Evolutionary conservation across 331 rosid species (phyloP), one percentile per base, ranked within the genome.

Genomic region (Rosa hybrid): DNA sequence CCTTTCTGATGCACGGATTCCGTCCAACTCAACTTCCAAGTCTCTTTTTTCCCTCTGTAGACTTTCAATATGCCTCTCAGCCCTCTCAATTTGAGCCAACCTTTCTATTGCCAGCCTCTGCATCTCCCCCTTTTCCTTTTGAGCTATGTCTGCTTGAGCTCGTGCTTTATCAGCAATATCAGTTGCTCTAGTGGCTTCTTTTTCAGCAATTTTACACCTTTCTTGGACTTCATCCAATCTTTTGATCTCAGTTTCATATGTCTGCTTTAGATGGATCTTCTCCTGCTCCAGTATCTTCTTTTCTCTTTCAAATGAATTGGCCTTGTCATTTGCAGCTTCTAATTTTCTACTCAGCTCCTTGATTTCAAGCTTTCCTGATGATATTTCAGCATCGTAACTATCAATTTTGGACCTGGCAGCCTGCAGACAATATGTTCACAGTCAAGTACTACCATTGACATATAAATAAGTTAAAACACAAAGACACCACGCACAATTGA

Each of bases 61-160:
- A 83, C 72, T 84, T 84, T 93, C 97, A 41, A 90, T 87, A 39
- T 77, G 88, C 90, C 94, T 88, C 76, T 85, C 87, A 57, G 92
- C 89, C 83, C 93, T 88, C 90, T 93, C 98, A 75, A 90, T 83
- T 68, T 77, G 84, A 1, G 97, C 82, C 83, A 83, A 74, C 68
- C 97, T 84, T 81, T 91, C 97, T 86, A 93, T 91, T 64, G 94
- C 93, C 88, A 91, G 78, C 87, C 86, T 90, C 88, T 93, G 94
- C 94, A 91, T 91, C 86, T 91, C 94, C 54, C 87, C 85, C 83
- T 86, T 91, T 77, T 85, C 97, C 76, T 88, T 88, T 68, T 88
- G 92, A 51, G 94, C 92, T 53, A 56, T 77, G 48, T 81, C 88
- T 54, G 92, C 89, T 74, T 91, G 93, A 46, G 86, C 86, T 73